Base-by-base conservation (phyloP, 192 early-diverging fungal genomes). In the Backusella parvicylindrica region DNA sequence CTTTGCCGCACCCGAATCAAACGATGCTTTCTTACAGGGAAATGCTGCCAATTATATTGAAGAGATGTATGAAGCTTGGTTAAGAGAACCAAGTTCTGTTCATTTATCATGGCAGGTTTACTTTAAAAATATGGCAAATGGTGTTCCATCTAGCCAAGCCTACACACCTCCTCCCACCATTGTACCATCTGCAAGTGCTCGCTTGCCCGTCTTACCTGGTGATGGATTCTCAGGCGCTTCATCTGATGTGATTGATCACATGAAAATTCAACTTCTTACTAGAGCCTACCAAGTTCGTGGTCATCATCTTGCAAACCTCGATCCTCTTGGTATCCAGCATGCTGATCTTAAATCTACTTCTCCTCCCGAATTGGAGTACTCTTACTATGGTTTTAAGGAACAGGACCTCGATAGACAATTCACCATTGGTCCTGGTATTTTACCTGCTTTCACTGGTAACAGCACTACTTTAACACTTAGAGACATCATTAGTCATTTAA, bases 31-130 rank as follows among this genome's bases (percentile, higher is more conserved):
- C 84, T 82, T 97, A 65, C 94, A 93, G 78, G 95, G 95, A 64
- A 91, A 89, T 71, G 68, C 79, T 50, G 91, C 92, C 31, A 83
- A 86, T 65, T 98, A 98, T 78, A 89, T 99, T 80, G 96, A 97
- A 79, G 93, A 96, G 66, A 98, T 98, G 96, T 98, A 97, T 88
- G 84, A 87, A 69, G 95, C 96, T 21, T 99, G 96, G 93, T 86
- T 88, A 32, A 87, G 86, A 78, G 95, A 99, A 74, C 97, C 98
- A 16, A 84, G 83, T 41, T 93, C 93, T 3, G 98, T 99, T 31
- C 96, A 98, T 82, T 85, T 94, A 50, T 97, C 95, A 67, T 99
- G 98, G 98, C 96, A 96, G 78, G 88, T 94, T 12, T 99, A 99
- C 87, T 99, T 99, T 81, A 90, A 89, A 81, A 92, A 93, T 81